Evolutionary conservation across 2,329 filamentous ascomycete genomes (phyloP).

Genomic region (Trematosphaeria pertusa): DNA sequence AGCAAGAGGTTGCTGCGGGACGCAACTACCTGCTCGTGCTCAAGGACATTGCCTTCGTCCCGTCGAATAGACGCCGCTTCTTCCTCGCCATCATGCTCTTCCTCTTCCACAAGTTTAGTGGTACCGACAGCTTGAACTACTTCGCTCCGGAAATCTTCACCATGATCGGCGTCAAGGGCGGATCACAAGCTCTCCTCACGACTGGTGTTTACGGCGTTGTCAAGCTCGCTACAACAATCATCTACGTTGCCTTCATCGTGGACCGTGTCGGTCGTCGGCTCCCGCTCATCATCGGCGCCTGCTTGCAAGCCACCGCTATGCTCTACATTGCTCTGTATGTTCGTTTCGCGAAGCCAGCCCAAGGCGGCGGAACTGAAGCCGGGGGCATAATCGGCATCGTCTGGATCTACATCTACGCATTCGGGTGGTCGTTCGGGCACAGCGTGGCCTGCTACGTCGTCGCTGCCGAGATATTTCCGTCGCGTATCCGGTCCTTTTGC

Average conservation of each 20-base stretch:
- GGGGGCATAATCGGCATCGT: no score
- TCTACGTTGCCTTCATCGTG: conserved; percentile 44
- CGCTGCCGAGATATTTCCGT: no score
- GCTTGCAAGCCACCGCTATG: conserved; percentile 39
- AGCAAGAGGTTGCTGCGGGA: conserved; percentile 33
- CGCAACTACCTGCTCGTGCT: conserved; percentile 45
- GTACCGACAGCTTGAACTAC: conserved; percentile 52
- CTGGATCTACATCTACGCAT: no score
- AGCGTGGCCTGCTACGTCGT: no score
- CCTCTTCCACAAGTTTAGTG: conserved; percentile 53
- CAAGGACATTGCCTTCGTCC: conserved; percentile 26
- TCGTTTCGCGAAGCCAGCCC: no score
- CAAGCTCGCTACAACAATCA: conserved; percentile 39
- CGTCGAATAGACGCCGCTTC: conserved; percentile 46
- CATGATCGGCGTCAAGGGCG: conserved; percentile 42
- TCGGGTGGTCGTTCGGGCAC: no score
- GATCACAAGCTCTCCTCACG: conserved; percentile 39
- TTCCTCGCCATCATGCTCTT: conserved; percentile 47
- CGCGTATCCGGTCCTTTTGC: no score
- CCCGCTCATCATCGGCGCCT: conserved; percentile 40
- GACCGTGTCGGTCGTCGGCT: conserved; percentile 42
- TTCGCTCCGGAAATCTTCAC: conserved; percentile 51
- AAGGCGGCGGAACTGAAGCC: no score
- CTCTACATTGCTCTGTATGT: conserved; percentile 43
- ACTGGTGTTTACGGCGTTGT: conserved; percentile 49